Percentiles rank a stretch among this genome's conserved stretches.
phyloP scores from a whole-genome alignment of 345 rosid species.

The sweet orange (Citrus sinensis) region DVS_A1.0 CM039161.1:5781001-5781500 shows the following conservation, averaged over 20 bases:
- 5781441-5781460: background rate
- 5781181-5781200: constrained; percentile 54
- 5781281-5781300: constrained; percentile 70
- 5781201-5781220: constrained; percentile 73
- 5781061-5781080: too few relatives aligned
- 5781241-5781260: constrained; percentile 51
- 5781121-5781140: constrained; percentile 69
- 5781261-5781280: constrained; percentile 73
- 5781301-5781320: constrained; percentile 59
- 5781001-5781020: too few relatives aligned
- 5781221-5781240: constrained; percentile 71
- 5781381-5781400: constrained; percentile 72
- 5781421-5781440: background rate
- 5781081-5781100: too few relatives aligned
- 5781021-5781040: too few relatives aligned
- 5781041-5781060: too few relatives aligned
- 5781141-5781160: constrained; percentile 62
- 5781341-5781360: constrained; percentile 74
- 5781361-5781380: constrained; percentile 57
- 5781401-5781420: background rate
- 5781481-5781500: too few relatives aligned
- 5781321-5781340: constrained; percentile 65
- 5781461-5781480: too few relatives aligned
- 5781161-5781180: constrained; percentile 60
- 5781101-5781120: too few relatives aligned